Evolutionary conservation across 2,329 filamentous ascomycete species (phyloP), one percentile per base, ranked within the genome.

Genomic region (Pezicula carpinea): DNA sequence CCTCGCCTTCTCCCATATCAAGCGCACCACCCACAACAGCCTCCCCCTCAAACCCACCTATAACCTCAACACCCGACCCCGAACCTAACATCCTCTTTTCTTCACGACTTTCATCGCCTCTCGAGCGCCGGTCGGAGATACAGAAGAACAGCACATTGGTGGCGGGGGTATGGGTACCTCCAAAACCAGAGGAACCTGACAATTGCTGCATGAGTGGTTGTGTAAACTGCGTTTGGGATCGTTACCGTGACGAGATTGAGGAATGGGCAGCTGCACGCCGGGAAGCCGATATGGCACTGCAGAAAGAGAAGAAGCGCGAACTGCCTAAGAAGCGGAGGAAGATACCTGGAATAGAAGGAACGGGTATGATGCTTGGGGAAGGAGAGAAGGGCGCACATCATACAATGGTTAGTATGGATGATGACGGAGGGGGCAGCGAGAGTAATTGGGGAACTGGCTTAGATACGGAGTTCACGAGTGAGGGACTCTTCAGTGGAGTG

Each of bases 191-290:
- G 40, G 92, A 99, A 68, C 93, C 93, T 3, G 93, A 97, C 61
- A 96, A 99, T 64, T 99, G 93, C 76, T 99, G 93, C 69, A 99
- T 99, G 93, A 93, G 88, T 62, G 93, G 93, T 3, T 99, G 93
- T 64, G 92, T 96, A 41, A 91, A 97, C 66, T 99, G 93, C 66
- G 93, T 97, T 3, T 97, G 91, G 91, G 91, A 96, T 59, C 75
- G 82, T 44, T 97, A 84, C 67, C 79, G 91, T 7, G 92, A 99
- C 56, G 93, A 97, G 44, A 76, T 97, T 68, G 91, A 97, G 66
- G 87, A 88, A 48, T 97, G 90, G 89, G 85, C 83, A 4, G 70
- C 73, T 13, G 77, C 82, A 49, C 79, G 77, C 31, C 70, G 73
- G 4, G 77, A 85, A 60, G 89, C 89, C 1, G 77, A 83, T 57